Percentiles rank a stretch among this genome's conserved stretches.
phyloP scores from a whole-genome alignment of 2,329 filamentous ascomycete genomes.

The Fusarium duplospermum region DNA sequence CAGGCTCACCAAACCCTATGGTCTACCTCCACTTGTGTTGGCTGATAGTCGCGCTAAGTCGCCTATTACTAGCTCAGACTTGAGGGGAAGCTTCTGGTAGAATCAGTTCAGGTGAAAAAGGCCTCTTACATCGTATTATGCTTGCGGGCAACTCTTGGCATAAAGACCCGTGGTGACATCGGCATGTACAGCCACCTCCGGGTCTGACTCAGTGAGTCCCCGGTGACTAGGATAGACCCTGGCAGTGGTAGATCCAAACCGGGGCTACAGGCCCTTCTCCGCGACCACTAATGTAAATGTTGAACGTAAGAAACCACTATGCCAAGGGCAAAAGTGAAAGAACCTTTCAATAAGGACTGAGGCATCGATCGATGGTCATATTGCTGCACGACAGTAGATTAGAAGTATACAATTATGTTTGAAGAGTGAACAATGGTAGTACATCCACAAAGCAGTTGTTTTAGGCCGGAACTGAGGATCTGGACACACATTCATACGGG shows the following conservation, averaged over 20 bases:
- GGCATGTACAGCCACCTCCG: not conserved
- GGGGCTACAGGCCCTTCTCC: not conserved
- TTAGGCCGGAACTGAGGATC: not conserved
- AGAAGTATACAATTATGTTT: not conserved
- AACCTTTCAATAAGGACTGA: too few relatives aligned
- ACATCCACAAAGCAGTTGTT: not conserved
- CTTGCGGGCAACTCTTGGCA: not conserved
- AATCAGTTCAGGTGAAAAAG: not conserved
- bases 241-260: not conserved
- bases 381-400: too few relatives aligned
- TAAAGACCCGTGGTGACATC: not conserved
- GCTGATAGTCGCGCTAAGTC: not conserved
- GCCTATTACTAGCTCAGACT: not conserved
- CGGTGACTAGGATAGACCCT: not conserved
- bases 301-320: too few relatives aligned
- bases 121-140: not conserved
- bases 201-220: too few relatives aligned
- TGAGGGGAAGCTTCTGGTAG: not conserved
- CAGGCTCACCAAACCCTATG: not conserved
- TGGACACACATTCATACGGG: not conserved
- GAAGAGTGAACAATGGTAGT: not conserved
- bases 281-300: too few relatives aligned
- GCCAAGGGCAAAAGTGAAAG: too few relatives aligned
- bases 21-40: not conserved
- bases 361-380: too few relatives aligned